Base-by-base conservation (phyloP, 768 basidiomycete species). In the Russula griseocarnosa region DNA sequence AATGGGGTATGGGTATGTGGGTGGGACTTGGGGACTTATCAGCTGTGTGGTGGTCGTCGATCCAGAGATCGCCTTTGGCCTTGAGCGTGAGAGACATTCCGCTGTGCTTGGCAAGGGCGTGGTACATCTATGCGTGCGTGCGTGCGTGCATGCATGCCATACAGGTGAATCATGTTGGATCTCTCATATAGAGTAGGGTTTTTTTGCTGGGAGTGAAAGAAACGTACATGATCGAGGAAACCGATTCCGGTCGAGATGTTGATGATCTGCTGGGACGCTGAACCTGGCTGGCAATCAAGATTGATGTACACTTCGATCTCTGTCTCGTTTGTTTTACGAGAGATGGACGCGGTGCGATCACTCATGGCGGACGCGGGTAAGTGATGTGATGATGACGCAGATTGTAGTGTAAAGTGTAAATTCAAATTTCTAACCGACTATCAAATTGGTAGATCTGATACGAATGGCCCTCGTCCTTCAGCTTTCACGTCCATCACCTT, bases 1-100 rank as follows among this genome's bases (percentile, higher is more conserved):
- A n/a, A n/a, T n/a, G n/a, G n/a, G n/a, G n/a, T n/a, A n/a, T n/a
- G n/a, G n/a, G n/a, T n/a, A n/a, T n/a, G n/a, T n/a, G n/a, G n/a
- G n/a, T n/a, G n/a, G n/a, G n/a, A n/a, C n/a, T n/a, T n/a, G n/a
- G n/a, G n/a, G n/a, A n/a, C n/a, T 86, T 85, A 90, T 99, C 97
- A 83, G 96, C 93, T 53, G 95, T 93, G 76, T 99, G 97, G 71
- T 98, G 97, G 77, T 99, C 97, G 76, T 99, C 97, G 64, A 98
- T 97, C 84, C 88, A 92, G 9, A 98, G 81, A 74, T 99, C 97
- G 46, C 97, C 97, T 72, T 90, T 86, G 76, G 94, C 98, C 69
- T 89, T 88, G 78, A 99, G 82, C 22, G 82, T 85, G 66, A 99
- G 79, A 0, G 93, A 94, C 86, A 97, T 90, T 62, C 94, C 94